Conservation (phyloP, 441 rosid species). For the Erodium trifolium region DNA sequence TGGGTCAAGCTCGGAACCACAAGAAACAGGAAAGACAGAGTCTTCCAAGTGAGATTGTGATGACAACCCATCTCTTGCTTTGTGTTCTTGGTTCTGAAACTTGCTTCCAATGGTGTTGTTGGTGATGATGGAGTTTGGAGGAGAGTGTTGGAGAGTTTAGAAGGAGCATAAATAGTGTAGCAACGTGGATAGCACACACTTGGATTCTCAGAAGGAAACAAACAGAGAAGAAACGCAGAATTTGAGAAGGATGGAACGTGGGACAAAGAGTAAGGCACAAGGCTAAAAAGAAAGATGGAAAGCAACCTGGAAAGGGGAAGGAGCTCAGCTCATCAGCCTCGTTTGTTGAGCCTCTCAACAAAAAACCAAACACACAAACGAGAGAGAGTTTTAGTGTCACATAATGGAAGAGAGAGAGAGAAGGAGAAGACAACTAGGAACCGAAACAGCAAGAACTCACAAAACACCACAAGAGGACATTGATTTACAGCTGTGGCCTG, state of each 20-base stretch:
- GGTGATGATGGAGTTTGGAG: not conserved
- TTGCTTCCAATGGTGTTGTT: too few species aligned
- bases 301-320: not conserved
- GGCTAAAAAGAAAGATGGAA: not conserved
- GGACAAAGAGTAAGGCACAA: not conserved
- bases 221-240: not conserved
- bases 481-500: constrained; percentile 2
- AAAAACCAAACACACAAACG: too few species aligned
- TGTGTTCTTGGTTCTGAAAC: too few species aligned
- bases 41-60: too few species aligned
- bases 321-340: not conserved
- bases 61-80: too few species aligned
- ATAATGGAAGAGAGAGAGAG: not conserved
- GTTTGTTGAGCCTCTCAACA: not conserved
- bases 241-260: not conserved
- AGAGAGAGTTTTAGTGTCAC: not conserved
- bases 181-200: not conserved
- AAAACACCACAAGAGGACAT: too few species aligned
- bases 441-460: not conserved
- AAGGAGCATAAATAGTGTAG: not conserved
- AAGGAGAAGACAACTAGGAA: too few species aligned
- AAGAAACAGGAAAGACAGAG: constrained; percentile 5
- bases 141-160: not conserved
- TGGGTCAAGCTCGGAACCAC: constrained; percentile 3
- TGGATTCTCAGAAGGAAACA: not conserved